phyloP scores from a whole-genome alignment of 2,329 filamentous ascomycete species.

The Microcyclospora tardicrescens region DNA sequence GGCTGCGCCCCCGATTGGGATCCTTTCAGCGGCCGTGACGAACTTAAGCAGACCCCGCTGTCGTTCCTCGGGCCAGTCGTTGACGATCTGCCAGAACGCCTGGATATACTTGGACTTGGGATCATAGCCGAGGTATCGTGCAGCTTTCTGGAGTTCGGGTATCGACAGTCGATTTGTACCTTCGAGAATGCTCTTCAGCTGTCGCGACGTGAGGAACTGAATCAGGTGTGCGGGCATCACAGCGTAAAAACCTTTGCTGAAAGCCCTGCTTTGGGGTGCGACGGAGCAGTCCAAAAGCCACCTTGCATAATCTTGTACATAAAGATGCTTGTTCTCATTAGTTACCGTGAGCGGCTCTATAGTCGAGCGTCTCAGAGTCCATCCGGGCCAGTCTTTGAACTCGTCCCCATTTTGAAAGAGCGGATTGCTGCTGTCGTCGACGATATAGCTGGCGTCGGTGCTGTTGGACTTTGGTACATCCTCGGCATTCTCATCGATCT shows the following conservation, averaged over 20 bases:
- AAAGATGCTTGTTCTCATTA: constrained; percentile 62
- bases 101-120: constrained; percentile 54
- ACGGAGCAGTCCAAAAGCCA: constrained; percentile 74
- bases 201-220: constrained; percentile 51
- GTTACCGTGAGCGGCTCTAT: constrained; percentile 52
- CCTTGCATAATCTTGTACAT: constrained; percentile 70
- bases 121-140: constrained; percentile 74
- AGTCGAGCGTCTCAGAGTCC: constrained; percentile 27
- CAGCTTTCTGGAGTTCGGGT: constrained; percentile 52
- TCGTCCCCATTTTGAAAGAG: too few relatives aligned
- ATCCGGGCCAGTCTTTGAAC: constrained; percentile 40
- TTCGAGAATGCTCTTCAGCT: constrained; percentile 69
- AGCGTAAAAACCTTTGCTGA: constrained; percentile 59
- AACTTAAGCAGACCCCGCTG: constrained; percentile 75
- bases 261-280: constrained; percentile 63
- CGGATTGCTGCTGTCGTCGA: too few relatives aligned
- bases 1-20: constrained; percentile 74
- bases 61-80: constrained; percentile 52
- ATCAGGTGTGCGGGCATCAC: constrained; percentile 9
- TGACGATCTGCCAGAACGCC: constrained; percentile 76
- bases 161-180: constrained; percentile 73
- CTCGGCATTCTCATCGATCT: too few relatives aligned
- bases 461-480: too few relatives aligned
- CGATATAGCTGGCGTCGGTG: too few relatives aligned
- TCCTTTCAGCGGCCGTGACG: constrained; percentile 81